These are phyloP conservation scores for Tetrastigma voinierianum DNA, from an alignment of 164 flowering plant genomes.

Conservation along the genomic window DNA sequence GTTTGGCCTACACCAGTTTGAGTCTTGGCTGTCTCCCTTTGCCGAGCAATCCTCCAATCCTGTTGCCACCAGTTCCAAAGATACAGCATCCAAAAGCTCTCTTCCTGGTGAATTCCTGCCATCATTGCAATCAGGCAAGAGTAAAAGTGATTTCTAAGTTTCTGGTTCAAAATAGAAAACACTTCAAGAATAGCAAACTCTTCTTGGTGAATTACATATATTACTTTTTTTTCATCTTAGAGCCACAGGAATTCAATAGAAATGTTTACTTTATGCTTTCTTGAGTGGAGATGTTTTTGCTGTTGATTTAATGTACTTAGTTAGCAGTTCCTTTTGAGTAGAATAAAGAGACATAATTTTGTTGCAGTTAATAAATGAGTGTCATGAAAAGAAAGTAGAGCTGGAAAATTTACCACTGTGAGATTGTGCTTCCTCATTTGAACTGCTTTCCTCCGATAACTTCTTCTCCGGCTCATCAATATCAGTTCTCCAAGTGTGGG, in stretches of 20 bases:
- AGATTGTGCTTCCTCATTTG: slow-evolving; percentile 34
- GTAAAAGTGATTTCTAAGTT: not conserved
- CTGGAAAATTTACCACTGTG: slow-evolving; percentile 37
- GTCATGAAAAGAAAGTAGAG: not conserved
- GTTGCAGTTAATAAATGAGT: not conserved
- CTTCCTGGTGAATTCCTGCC: slow-evolving; percentile 19
- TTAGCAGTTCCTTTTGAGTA: not conserved
- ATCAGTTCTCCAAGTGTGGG: slow-evolving; percentile 84
- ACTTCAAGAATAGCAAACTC: not conserved
- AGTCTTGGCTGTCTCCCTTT: slow-evolving; percentile 13
- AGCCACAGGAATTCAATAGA: not conserved
- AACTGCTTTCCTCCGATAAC: slow-evolving; percentile 41
- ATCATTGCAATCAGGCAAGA: slow-evolving; percentile 21
- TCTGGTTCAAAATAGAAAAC: not conserved
- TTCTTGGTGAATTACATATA: no score
- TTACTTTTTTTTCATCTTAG: not conserved
- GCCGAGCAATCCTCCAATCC: slow-evolving; percentile 16
- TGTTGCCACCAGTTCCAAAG: slow-evolving; percentile 16
- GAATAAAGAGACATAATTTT: not conserved
- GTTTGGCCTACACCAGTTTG: slow-evolving; percentile 14
- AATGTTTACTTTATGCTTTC: not conserved
- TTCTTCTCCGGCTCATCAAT: slow-evolving; percentile 66
- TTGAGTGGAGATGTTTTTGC: not conserved
- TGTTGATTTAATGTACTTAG: not conserved
- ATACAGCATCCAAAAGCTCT: slow-evolving; percentile 24